Base-by-base conservation (phyloP, 306 rosid species). In the Begonia masoniana region DNA sequence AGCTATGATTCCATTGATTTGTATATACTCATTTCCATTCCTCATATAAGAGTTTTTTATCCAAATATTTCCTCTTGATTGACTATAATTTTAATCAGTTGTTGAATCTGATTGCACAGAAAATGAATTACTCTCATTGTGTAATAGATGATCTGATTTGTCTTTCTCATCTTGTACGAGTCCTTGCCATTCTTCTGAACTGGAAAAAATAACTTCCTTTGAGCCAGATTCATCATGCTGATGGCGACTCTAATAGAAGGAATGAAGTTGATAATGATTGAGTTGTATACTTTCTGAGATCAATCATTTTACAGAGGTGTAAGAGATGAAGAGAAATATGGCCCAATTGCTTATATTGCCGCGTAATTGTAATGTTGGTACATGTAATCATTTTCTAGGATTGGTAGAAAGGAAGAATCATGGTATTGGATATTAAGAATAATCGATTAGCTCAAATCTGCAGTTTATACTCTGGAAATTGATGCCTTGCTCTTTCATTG, bases 121-220 rank as follows among this genome's bases (percentile, higher is more conserved):
- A 31, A 31, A 31, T 7, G 7, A 3, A 31, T 31, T 1, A 31
- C 39, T 31, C 39, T 31, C 39, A 7, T 31, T 31, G 9, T 31
- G 85, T 85, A 60, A 81, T 91, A 61, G 82, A 85, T 57, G 95
- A 89, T 68, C 97, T 94, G 26, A 50, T 55, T 58, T 82, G 85
- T 52, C 82, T 85, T 69, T 95, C 95, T 1, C 81, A 91, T 72
- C 96, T 85, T 57, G 83, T 85, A 62, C 74, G 76, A 26, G 56
- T 82, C 49, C 75, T 89, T 15, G 16, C 66, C 42, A 68, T 71
- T 60, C 77, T 89, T 53, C 52, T 85, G 54, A 68, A 63, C 63
- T 71, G 16, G 56, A 51, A 0, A 48, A 68, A 17, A 57, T 61
- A 21, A 47, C 4, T 42, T 24, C 47, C 56, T 41, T 16, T 41